These are phyloP conservation scores for Ophiostoma ips DNA, from an alignment of 2,329 filamentous ascomycete genomes.

Conservation along the genomic window DNA sequence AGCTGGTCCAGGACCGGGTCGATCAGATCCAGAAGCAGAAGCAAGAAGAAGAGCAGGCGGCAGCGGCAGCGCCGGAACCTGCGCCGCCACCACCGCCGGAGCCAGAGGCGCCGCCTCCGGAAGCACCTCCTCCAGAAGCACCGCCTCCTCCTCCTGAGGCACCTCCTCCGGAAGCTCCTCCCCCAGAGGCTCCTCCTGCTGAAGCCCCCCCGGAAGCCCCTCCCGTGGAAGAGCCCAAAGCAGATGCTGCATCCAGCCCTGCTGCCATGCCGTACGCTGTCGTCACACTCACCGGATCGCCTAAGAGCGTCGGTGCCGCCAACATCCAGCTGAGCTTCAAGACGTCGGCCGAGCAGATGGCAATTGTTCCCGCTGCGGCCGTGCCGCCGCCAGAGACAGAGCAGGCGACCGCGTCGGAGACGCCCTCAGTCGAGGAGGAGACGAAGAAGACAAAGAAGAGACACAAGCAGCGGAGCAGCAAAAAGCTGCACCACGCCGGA, in stretches of 20 bases:
- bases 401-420: background rate
- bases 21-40: background rate
- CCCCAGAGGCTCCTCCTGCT: background rate
- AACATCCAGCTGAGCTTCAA: conserved; percentile 6
- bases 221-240: background rate
- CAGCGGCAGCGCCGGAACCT: background rate
- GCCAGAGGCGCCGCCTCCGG: background rate
- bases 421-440: background rate
- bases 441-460: background rate
- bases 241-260: background rate
- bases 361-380: background rate
- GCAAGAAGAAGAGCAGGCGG: background rate
- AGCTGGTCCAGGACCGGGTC: background rate
- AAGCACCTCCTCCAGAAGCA: background rate
- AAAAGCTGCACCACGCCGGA: background rate
- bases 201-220: background rate
- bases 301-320: background rate
- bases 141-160: background rate
- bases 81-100: background rate
- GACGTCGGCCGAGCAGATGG: background rate
- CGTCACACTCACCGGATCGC: background rate
- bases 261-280: background rate
- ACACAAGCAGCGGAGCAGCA: background rate
- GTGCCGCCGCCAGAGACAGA: background rate
- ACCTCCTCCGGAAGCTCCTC: background rate